phyloP scores from a whole-genome alignment of 208 protist species.

The Borovskyia barvae region DNA sequence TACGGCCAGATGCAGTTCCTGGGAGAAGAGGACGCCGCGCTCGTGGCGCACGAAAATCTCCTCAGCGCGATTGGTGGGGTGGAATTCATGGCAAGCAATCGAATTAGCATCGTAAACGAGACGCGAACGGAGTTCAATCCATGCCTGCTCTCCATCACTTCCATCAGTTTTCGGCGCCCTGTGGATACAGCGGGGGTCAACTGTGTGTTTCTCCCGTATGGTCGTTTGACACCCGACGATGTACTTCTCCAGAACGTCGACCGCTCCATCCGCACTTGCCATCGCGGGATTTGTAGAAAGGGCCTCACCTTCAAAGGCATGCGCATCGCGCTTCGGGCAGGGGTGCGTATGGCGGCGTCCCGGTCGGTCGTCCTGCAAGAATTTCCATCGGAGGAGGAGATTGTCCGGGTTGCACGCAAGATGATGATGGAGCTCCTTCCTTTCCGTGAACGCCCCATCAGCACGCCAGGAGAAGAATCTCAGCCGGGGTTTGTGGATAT shows the following conservation, averaged over 20 bases:
- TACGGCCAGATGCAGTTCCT: constrained; percentile 55
- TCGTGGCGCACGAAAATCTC: constrained; percentile 32
- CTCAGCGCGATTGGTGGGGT: neutral
- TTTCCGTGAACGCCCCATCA: neutral
- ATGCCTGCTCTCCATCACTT: neutral
- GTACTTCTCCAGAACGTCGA: constrained; percentile 36
- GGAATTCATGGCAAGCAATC: constrained; percentile 31
- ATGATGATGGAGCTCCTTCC: constrained; percentile 5
- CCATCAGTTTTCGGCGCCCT: no score
- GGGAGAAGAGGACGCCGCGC: constrained; percentile 30
- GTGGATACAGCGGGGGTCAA: no score
- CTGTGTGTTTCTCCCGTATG: constrained; percentile 28
- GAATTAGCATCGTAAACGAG: constrained; percentile 33
- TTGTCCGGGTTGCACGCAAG: neutral
- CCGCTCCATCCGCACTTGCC: neutral
- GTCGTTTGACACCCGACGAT: constrained; percentile 55
- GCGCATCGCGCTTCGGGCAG: constrained; percentile 2
- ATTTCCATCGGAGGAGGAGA: constrained; percentile 2
- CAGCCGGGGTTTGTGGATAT: no score
- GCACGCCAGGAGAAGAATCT: no score
- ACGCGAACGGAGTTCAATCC: constrained; percentile 9
- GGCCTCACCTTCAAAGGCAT: neutral
- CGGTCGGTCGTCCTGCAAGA: no score
- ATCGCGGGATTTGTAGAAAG: neutral
- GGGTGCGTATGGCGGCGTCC: no score